These are phyloP conservation scores for Fusarium sambucinum DNA, from an alignment of 2,329 filamentous ascomycete genomes.

Conservation along the genomic window DNA sequence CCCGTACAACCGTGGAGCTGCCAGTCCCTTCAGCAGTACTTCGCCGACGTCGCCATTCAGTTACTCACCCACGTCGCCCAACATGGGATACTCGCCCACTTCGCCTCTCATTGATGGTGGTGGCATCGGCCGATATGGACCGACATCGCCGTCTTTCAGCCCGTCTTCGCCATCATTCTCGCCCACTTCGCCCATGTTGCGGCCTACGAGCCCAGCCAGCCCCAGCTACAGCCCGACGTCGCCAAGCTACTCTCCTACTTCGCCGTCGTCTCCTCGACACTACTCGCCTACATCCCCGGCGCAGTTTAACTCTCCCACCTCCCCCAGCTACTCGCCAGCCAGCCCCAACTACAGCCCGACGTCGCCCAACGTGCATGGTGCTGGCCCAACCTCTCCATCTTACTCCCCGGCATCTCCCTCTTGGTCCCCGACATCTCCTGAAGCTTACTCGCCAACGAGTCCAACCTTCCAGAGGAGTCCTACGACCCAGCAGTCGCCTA, in stretches of 20 bases:
- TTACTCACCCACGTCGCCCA: conserved; percentile 83
- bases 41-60: conserved; percentile 75
- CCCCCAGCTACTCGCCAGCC: conserved; percentile 77
- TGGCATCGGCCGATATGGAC: conserved; percentile 62
- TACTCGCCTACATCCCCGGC: conserved; percentile 79
- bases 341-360: conserved; percentile 80
- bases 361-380: conserved; percentile 65
- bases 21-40: conserved; percentile 80
- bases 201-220: conserved; percentile 66
- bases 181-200: conserved; percentile 70
- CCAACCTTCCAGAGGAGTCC: conserved; percentile 69
- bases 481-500: conserved; percentile 69
- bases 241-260: conserved; percentile 73
- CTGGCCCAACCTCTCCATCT: conserved; percentile 65
- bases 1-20: conserved; percentile 73
- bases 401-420: conserved; percentile 79
- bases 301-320: conserved; percentile 79
- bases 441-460: conserved; percentile 73
- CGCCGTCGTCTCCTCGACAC: conserved; percentile 67
- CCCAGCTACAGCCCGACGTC: conserved; percentile 75
- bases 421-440: conserved; percentile 81
- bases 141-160: conserved; percentile 72
- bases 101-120: conserved; percentile 71
- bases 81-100: conserved; percentile 79
- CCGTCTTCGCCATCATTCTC: conserved; percentile 74